Conservation (phyloP, 2,329 filamentous ascomycete genomes). For the Botrytis porri region DNA sequence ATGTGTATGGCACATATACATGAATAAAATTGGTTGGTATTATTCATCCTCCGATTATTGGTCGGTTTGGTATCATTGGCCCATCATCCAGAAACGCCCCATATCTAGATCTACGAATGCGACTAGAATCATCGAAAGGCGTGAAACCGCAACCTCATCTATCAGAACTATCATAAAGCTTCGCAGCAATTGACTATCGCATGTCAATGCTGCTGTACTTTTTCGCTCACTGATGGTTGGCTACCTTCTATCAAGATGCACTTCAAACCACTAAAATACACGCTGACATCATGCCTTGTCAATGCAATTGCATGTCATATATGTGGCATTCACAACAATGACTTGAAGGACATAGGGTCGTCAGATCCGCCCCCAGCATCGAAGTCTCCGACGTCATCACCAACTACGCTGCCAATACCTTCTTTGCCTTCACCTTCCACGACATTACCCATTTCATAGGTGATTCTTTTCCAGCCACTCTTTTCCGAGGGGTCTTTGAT, state of each 20-base stretch:
- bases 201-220: not conserved
- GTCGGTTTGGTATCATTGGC: not conserved
- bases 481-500: slow-evolving; percentile 59
- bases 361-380: slow-evolving; percentile 22
- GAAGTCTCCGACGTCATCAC: slow-evolving; percentile 34
- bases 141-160: not conserved
- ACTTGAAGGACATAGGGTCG: slow-evolving; percentile 3
- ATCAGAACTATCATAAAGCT: not conserved
- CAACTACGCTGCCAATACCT: slow-evolving; percentile 33
- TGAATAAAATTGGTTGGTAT: not conserved
- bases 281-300: not conserved
- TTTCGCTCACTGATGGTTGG: not conserved
- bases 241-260: not conserved
- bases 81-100: not conserved
- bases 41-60: not conserved
- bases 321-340: not conserved
- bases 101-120: not conserved
- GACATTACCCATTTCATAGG: slow-evolving; percentile 56
- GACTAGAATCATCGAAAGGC: not conserved
- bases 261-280: slow-evolving; percentile 2
- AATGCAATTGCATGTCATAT: not conserved
- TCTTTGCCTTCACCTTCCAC: slow-evolving; percentile 52
- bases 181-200: not conserved
- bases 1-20: not conserved
- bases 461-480: slow-evolving; percentile 61